Evolutionary conservation across 768 basidiomycete genomes (phyloP).

Genomic region (Amanita muscaria): DNA sequence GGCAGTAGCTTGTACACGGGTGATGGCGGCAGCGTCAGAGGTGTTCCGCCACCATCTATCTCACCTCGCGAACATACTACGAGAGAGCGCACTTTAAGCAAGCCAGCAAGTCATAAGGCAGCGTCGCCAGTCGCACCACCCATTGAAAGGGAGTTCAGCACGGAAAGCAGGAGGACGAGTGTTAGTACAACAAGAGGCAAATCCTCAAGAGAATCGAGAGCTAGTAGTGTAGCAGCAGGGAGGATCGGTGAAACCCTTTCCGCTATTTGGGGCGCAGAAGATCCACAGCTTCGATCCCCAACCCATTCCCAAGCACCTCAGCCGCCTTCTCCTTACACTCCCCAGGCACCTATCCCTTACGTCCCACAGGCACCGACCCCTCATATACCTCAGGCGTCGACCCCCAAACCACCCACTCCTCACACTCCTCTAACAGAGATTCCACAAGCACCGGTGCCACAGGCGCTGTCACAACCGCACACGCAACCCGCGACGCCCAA

Average conservation of each 20-base stretch:
- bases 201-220: slow-evolving; percentile 5
- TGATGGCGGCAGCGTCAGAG: neutral
- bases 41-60: slow-evolving; percentile 1
- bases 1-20: slow-evolving; percentile 1
- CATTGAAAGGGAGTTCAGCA: slow-evolving; percentile 5
- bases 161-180: neutral
- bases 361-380: slow-evolving; percentile 12
- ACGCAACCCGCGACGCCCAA: neutral
- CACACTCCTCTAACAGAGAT: neutral
- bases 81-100: slow-evolving; percentile 4
- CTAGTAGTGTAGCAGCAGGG: slow-evolving; percentile 11
- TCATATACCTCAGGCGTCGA: neutral
- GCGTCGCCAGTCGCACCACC: neutral
- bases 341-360: neutral
- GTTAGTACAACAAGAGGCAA: neutral
- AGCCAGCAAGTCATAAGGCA: neutral
- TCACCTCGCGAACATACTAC: neutral
- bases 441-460: slow-evolving; percentile 1
- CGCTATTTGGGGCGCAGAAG: slow-evolving; percentile 37
- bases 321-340: slow-evolving; percentile 7
- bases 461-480: neutral
- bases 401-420: neutral
- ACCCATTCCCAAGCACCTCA: slow-evolving; percentile 5
- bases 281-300: slow-evolving; percentile 9
- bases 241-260: slow-evolving; percentile 34